Conservation (phyloP, 768 basidiomycete species). For the Filobasidium wieringae region DNA sequence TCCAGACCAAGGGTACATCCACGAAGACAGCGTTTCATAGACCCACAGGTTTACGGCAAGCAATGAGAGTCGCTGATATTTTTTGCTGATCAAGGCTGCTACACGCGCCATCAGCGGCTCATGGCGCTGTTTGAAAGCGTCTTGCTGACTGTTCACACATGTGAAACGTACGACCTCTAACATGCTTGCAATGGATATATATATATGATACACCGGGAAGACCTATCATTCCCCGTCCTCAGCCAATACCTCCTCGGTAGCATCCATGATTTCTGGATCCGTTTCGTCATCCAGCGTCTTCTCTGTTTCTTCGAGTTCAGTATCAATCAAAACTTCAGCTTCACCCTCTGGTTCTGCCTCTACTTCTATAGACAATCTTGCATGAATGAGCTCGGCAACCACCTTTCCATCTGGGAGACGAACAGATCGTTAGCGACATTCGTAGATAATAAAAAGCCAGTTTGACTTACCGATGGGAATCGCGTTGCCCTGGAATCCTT, state of each 20-base stretch:
- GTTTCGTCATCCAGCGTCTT: constrained; percentile 3
- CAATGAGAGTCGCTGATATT: too few species aligned
- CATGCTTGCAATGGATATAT: too few species aligned
- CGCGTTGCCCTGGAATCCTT: constrained; percentile 81
- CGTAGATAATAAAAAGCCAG: not conserved
- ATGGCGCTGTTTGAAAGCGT: too few species aligned
- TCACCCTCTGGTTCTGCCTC: constrained; percentile 2
- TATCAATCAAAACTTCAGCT: not conserved
- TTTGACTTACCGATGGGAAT: constrained; percentile 61
- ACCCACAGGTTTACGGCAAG: too few species aligned
- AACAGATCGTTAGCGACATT: not conserved
- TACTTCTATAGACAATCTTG: constrained; percentile 13
- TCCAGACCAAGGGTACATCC: too few species aligned
- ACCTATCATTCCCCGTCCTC: too few species aligned
- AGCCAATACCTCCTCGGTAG: constrained; percentile 2
- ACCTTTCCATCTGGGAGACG: constrained; percentile 12
- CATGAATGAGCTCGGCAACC: constrained; percentile 14
- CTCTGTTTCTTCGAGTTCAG: not conserved
- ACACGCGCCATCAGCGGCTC: too few species aligned
- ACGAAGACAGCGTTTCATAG: too few species aligned
- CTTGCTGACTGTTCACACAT: too few species aligned
- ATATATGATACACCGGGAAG: too few species aligned
- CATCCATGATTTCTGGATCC: constrained; percentile 10
- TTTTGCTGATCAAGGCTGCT: too few species aligned
- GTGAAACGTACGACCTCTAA: too few species aligned